These are phyloP conservation scores for Colletotrichum liaoningense DNA, from an alignment of 2,329 filamentous ascomycete genomes.

Conservation along the genomic window DNA sequence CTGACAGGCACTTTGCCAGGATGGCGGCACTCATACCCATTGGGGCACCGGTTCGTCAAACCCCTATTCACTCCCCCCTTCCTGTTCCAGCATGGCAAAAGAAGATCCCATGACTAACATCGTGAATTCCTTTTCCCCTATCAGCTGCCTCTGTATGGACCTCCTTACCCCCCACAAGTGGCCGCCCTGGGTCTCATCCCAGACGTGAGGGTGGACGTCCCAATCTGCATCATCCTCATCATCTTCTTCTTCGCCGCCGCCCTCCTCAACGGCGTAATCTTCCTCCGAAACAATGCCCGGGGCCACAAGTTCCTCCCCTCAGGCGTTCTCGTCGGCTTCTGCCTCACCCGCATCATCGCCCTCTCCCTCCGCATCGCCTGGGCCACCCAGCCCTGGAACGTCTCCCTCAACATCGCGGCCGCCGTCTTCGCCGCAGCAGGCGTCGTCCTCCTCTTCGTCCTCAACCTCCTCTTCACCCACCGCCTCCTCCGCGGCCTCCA, in stretches of 20 bases:
- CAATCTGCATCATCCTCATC: conserved; percentile 73
- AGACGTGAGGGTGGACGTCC: conserved; percentile 68
- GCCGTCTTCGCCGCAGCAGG: conserved; percentile 79
- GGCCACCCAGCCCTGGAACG: conserved; percentile 54
- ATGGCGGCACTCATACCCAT: conserved; percentile 8
- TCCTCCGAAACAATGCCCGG: conserved; percentile 59
- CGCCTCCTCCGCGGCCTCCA: conserved; percentile 80
- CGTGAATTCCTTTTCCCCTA: background rate
- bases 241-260: conserved; percentile 66
- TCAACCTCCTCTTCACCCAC: conserved; percentile 83
- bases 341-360: conserved; percentile 64
- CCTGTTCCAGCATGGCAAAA: background rate
- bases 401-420: conserved; percentile 66
- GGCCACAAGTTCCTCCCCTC: conserved; percentile 71
- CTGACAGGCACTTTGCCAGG: background rate
- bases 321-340: conserved; percentile 68
- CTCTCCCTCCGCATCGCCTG: conserved; percentile 65
- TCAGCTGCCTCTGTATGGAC: conserved; percentile 37
- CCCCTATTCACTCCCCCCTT: background rate
- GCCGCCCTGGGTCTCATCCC: conserved; percentile 70
- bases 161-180: conserved; percentile 51
- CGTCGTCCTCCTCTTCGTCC: conserved; percentile 78
- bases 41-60: conserved; percentile 9
- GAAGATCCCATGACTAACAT: background rate
- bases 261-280: conserved; percentile 67